Evolutionary conservation across 352 stramenopile genomes (phyloP).

Genomic region (Phytopythium delawarense): DNA sequence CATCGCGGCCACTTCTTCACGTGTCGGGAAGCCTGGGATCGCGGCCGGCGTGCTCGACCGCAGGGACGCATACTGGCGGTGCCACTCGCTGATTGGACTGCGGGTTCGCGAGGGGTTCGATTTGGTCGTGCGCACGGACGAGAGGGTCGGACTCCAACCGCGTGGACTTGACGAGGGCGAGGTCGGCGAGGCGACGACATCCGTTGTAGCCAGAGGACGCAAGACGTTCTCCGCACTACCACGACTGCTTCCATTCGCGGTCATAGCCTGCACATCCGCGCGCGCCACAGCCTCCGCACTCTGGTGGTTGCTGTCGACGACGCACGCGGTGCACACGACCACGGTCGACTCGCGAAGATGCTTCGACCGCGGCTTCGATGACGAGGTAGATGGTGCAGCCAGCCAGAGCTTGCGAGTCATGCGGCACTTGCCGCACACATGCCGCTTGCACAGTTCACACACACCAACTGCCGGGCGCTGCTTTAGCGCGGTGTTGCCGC

Average conservation of each 20-base stretch:
- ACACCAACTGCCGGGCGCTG: neutral
- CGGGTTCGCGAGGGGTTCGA: neutral
- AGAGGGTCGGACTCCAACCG: too few species aligned
- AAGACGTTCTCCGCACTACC: neutral
- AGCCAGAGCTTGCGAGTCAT: constrained; percentile 21
- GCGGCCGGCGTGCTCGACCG: neutral
- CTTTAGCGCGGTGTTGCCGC: neutral
- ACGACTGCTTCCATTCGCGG: neutral
- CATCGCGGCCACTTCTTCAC: neutral
- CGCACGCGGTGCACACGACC: constrained; percentile 4
- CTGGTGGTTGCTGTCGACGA: constrained; percentile 2
- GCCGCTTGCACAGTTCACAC: constrained; percentile 29
- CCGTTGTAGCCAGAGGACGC: neutral
- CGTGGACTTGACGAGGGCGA: neutral
- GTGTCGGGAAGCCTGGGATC: neutral
- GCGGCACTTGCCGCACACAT: constrained; percentile 31
- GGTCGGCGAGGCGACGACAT: neutral
- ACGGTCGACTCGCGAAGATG: constrained; percentile 16
- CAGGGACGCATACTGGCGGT: neutral
- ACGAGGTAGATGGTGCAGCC: neutral
- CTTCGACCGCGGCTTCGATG: constrained; percentile 10
- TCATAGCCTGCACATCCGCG: constrained; percentile 1
- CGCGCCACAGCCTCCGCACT: neutral
- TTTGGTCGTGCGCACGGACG: neutral
- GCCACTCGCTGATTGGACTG: neutral